Conservation (phyloP, 2,329 filamentous ascomycete species). For the Cordyceps cicadae region DNA sequence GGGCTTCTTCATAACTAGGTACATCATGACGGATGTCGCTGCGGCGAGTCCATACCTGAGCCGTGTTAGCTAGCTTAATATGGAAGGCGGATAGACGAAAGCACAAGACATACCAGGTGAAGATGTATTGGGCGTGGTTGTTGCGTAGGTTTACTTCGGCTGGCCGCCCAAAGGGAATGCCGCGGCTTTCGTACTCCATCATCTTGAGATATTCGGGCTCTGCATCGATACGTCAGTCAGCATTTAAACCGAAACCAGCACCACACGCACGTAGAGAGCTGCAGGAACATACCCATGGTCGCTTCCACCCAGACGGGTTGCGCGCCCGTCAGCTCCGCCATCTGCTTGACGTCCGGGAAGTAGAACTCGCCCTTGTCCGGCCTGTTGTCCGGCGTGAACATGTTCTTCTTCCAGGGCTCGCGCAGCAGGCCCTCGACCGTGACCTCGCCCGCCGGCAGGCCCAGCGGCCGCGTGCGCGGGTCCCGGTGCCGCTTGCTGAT, state of each 20-base stretch:
- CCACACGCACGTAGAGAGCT: background rate
- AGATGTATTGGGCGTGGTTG: conserved; percentile 97
- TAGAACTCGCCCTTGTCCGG: conserved; percentile 83
- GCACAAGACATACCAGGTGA: conserved; percentile 72
- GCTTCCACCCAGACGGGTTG: conserved; percentile 93
- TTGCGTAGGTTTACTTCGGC: conserved; percentile 91
- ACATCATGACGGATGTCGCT: conserved; percentile 91
- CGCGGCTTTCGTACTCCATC: conserved; percentile 67
- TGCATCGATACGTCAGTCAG: conserved; percentile 27
- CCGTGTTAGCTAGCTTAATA: background rate
- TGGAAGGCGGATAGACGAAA: too few species aligned
- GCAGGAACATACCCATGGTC: conserved; percentile 64
- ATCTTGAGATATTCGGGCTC: conserved; percentile 70
- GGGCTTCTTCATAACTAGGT: conserved; percentile 87
- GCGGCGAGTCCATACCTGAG: conserved; percentile 74
- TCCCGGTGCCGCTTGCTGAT: conserved; percentile 66
- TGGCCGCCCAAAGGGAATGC: conserved; percentile 80
- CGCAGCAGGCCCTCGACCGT: conserved; percentile 76
- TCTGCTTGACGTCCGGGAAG: conserved; percentile 87
- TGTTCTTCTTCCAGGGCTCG: conserved; percentile 93
- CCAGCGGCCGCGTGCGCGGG: conserved; percentile 56
- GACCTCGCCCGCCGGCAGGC: conserved; percentile 62
- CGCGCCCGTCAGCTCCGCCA: conserved; percentile 74
- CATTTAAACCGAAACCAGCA: background rate
- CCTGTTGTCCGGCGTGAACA: conserved; percentile 88